Percentiles rank a stretch among this genome's conserved stretches.
Evolutionary conservation across 1,284 basidiomycete genomes (phyloP).

Genomic region (Inonotus hispidus): DNA sequence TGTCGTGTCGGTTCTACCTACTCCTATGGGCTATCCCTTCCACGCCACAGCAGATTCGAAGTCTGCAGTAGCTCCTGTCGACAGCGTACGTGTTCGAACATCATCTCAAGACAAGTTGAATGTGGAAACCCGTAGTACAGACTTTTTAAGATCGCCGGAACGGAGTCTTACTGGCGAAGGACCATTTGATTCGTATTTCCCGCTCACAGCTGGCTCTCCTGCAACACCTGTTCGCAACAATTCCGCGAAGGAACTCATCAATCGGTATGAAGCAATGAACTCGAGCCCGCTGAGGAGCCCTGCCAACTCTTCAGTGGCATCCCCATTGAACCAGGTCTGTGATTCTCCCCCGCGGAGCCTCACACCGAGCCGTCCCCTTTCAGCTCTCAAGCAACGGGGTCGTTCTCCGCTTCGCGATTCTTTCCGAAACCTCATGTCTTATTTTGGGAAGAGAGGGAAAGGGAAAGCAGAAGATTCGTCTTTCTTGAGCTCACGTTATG

Average conservation of each 20-base stretch:
- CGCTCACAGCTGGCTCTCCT: not conserved
- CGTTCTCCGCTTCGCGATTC: slow-evolving; percentile 60
- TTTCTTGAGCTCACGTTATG: slow-evolving; percentile 8
- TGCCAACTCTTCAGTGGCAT: not conserved
- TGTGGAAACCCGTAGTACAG: not conserved
- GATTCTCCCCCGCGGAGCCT: slow-evolving; percentile 14
- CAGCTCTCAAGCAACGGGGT: slow-evolving; percentile 20
- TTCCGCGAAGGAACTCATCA: slow-evolving; percentile 36
- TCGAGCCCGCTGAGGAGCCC: slow-evolving; percentile 1
- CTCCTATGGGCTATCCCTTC: slow-evolving; percentile 2
- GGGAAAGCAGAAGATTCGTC: slow-evolving; percentile 28
- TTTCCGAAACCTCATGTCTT: slow-evolving; percentile 57
- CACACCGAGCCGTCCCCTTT: slow-evolving; percentile 15
- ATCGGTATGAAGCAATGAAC: slow-evolving; percentile 37
- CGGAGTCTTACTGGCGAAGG: not conserved
- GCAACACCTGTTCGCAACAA: slow-evolving; percentile 3
- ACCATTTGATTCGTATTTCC: slow-evolving; percentile 11
- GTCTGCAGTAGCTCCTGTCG: not conserved
- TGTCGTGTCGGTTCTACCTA: slow-evolving; percentile 3
- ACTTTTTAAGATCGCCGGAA: not conserved
- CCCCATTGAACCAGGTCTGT: not conserved
- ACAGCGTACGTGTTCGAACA: not conserved
- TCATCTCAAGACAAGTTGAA: slow-evolving; percentile 3
- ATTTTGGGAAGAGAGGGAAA: slow-evolving; percentile 51
- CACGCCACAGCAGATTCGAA: not conserved